Percentiles rank a stretch among this genome's conserved stretches.
phyloP scores from a whole-genome alignment of 148 eudicot species.

The Nepenthes gracilis region DNA sequence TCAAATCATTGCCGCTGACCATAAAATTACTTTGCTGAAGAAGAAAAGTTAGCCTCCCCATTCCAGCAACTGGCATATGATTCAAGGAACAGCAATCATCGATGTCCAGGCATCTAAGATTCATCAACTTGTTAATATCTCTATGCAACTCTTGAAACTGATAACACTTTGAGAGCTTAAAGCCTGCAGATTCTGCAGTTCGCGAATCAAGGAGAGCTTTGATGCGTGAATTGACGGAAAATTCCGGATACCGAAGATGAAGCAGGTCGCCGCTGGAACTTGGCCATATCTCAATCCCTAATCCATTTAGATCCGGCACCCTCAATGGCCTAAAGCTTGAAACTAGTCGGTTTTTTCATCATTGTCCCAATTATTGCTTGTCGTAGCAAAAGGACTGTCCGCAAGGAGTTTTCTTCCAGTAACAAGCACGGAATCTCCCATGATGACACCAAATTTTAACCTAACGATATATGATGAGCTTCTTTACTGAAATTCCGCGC shows the following conservation, averaged over 20 bases:
- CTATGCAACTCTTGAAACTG: constrained; percentile 4
- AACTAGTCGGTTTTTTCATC: not conserved
- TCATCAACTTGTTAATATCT: constrained; percentile 4
- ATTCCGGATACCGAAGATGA: constrained; percentile 8
- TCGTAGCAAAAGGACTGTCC: constrained; percentile 9
- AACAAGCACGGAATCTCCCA: constrained; percentile 4
- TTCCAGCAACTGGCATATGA: constrained; percentile 5
- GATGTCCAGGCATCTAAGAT: constrained; percentile 11
- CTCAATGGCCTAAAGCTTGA: constrained; percentile 7
- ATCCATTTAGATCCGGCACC: constrained; percentile 5
- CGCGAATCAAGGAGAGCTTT: not conserved
- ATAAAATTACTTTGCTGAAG: not conserved
- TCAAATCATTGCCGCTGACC: not conserved
- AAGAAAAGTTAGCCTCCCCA: constrained; percentile 6
- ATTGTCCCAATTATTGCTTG: not conserved
- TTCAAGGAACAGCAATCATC: not conserved
- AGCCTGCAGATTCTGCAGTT: constrained; percentile 2
- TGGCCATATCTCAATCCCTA: constrained; percentile 6
- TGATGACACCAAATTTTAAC: not conserved
- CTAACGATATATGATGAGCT: constrained; percentile 5
- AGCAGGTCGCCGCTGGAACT: constrained; percentile 6
- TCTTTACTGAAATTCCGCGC: not conserved
- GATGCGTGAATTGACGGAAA: not conserved
- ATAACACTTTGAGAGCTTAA: not conserved
- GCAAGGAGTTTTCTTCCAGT: constrained; percentile 5